These are phyloP conservation scores for Austroboletus niveus DNA, from an alignment of 1,284 basidiomycete genomes.

Conservation along the genomic window DNA sequence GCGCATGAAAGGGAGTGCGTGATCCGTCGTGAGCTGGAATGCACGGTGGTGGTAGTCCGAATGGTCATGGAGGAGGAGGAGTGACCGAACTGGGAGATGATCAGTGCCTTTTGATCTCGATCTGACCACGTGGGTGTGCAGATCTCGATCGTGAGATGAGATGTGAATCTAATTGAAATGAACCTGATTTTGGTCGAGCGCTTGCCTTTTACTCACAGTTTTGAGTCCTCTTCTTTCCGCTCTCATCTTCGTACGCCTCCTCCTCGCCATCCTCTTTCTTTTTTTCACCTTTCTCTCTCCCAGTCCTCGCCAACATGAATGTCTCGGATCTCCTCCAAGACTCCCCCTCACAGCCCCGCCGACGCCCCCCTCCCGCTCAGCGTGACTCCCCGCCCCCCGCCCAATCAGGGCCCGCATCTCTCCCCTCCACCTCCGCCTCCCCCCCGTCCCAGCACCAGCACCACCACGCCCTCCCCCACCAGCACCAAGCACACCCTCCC, in stretches of 20 bases:
- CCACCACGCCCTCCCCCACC: slow-evolving; percentile 11
- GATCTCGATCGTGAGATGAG: slow-evolving; percentile 38
- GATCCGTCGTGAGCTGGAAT: no score
- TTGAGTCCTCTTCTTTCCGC: slow-evolving; percentile 24
- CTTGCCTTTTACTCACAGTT: slow-evolving; percentile 32
- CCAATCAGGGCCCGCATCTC: slow-evolving; percentile 18
- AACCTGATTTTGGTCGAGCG: slow-evolving; percentile 29
- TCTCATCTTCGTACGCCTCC: slow-evolving; percentile 19
- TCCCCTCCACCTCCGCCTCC: slow-evolving; percentile 17
- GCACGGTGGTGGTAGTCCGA: not conserved
- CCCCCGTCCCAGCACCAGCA: slow-evolving; percentile 22
- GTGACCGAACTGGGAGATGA: slow-evolving; percentile 10
- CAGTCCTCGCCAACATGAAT: slow-evolving; percentile 47
- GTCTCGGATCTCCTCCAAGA: slow-evolving; percentile 69
- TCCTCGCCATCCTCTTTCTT: slow-evolving; percentile 3
- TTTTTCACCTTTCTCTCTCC: not conserved
- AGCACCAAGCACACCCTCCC: slow-evolving; percentile 7
- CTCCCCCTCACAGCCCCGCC: slow-evolving; percentile 57
- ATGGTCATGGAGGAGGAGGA: not conserved
- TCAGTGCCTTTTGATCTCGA: slow-evolving; percentile 25
- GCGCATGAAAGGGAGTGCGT: no score
- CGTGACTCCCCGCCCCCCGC: slow-evolving; percentile 25
- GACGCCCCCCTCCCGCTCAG: slow-evolving; percentile 25
- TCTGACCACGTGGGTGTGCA: slow-evolving; percentile 26
- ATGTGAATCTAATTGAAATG: slow-evolving; percentile 37